These are phyloP conservation scores for Metarhizium guizhouense DNA, from an alignment of 2,329 filamentous ascomycete species.

Conservation along the genomic window DNA sequence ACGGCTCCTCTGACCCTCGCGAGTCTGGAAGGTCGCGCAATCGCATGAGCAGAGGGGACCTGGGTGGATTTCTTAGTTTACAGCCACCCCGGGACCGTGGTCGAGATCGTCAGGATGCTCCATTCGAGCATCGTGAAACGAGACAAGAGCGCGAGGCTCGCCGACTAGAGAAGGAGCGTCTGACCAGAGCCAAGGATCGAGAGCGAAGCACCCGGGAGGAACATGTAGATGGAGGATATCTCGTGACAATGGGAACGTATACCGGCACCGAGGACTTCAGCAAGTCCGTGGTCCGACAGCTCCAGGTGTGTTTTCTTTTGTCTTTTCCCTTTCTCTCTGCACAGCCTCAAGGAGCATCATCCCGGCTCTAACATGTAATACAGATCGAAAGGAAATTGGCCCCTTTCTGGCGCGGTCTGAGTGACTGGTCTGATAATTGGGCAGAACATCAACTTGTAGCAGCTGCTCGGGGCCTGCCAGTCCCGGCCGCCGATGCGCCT, in stretches of 20 bases:
- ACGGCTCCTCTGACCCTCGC: conserved; percentile 7
- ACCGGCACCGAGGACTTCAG: conserved; percentile 89
- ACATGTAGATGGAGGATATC: conserved; percentile 84
- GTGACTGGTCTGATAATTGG: conserved; percentile 84
- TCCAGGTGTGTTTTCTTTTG: conserved; percentile 57
- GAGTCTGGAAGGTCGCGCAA: conserved; percentile 15
- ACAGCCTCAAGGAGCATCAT: neutral
- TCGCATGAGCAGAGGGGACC: conserved; percentile 33
- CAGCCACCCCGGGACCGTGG: conserved; percentile 28
- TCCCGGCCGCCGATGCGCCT: conserved; percentile 77
- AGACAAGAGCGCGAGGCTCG: conserved; percentile 86
- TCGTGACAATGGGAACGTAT: conserved; percentile 92
- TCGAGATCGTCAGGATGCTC: conserved; percentile 26
- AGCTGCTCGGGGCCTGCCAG: conserved; percentile 71
- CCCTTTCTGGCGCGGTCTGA: conserved; percentile 89
- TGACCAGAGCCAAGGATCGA: conserved; percentile 68
- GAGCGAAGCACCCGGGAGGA: conserved; percentile 88
- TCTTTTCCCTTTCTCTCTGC: too few species aligned
- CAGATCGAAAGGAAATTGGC: conserved; percentile 89
- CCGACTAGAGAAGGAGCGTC: conserved; percentile 72
- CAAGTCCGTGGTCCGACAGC: conserved; percentile 76
- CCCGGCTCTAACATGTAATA: neutral
- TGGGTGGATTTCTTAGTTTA: conserved; percentile 36
- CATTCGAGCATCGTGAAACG: conserved; percentile 68
- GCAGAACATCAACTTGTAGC: conserved; percentile 93